Evolutionary conservation across 108 stramenopile genomes (phyloP).

Genomic region (Hondaea fermentalgiana): DNA sequence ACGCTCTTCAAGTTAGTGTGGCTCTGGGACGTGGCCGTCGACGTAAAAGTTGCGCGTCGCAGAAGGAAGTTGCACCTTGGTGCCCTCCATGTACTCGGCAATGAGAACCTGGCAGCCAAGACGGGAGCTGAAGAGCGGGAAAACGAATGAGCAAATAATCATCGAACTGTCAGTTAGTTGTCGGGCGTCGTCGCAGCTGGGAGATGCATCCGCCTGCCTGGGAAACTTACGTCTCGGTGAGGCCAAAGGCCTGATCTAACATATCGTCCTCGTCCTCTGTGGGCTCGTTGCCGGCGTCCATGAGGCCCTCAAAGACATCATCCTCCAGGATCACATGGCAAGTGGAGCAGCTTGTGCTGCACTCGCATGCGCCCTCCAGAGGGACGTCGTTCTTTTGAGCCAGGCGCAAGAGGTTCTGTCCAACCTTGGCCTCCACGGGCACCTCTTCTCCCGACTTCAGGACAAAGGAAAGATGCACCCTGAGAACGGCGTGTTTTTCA

Average conservation of each 20-base stretch:
- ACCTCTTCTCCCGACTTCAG: background rate
- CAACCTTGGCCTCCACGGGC: background rate
- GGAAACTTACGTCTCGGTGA: slow-evolving; percentile 58
- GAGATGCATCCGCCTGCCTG: too few relatives aligned
- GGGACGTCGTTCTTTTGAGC: slow-evolving; percentile 18
- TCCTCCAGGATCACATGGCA: slow-evolving; percentile 84
- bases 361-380: slow-evolving; percentile 76
- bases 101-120: slow-evolving; percentile 87
- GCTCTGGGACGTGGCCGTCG: slow-evolving; percentile 93
- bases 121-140: slow-evolving; percentile 46
- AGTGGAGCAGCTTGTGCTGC: slow-evolving; percentile 88
- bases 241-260: slow-evolving; percentile 95
- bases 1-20: slow-evolving; percentile 59
- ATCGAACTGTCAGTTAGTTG: background rate
- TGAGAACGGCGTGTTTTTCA: background rate
- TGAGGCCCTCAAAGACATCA: slow-evolving; percentile 65
- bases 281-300: slow-evolving; percentile 33
- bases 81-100: slow-evolving; percentile 75
- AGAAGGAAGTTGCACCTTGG: slow-evolving; percentile 70
- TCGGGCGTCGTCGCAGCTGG: too few relatives aligned
- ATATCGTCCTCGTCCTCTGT: slow-evolving; percentile 81
- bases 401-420: slow-evolving; percentile 12
- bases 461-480: background rate
- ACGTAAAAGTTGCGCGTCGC: slow-evolving; percentile 95
- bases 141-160: background rate